Conservation (phyloP, 805 yeast species). For the Cyberlindnera nakhonratchasimensis region DNA sequence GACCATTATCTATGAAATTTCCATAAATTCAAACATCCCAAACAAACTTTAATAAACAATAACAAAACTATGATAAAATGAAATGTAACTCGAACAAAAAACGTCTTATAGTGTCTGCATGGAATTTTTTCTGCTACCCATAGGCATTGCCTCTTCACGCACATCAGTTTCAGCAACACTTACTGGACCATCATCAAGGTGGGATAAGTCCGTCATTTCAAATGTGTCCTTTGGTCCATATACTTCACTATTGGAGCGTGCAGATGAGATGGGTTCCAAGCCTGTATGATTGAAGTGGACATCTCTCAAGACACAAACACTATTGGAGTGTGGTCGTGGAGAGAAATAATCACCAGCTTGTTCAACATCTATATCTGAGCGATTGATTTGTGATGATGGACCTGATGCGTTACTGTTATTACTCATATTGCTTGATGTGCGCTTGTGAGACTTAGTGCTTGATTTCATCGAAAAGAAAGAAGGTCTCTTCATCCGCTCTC, state of each 20-base stretch:
- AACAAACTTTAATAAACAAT: background rate
- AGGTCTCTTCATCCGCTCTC: conserved; percentile 24
- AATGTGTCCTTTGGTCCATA: conserved; percentile 6
- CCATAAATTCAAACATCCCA: background rate
- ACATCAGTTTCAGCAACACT: conserved; percentile 14
- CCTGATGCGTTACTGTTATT: background rate
- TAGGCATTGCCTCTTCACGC: background rate
- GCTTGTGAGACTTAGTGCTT: conserved; percentile 4
- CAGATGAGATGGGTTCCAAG: conserved; percentile 1
- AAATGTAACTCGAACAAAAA: background rate
- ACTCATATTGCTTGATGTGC: conserved; percentile 2
- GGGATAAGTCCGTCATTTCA: conserved; percentile 4
- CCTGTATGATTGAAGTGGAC: conserved; percentile 15
- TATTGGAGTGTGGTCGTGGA: background rate
- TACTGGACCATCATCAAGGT: conserved; percentile 10
- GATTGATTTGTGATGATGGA: background rate
- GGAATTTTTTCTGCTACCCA: conserved; percentile 14
- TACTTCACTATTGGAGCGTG: background rate
- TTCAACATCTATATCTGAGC: background rate
- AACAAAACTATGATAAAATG: background rate
- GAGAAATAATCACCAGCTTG: conserved; percentile 5
- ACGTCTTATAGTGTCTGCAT: conserved; percentile 4
- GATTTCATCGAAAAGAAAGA: conserved; percentile 17
- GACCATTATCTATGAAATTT: background rate
- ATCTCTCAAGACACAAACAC: conserved; percentile 9